phyloP scores from a whole-genome alignment of 495 filamentous ascomycete genomes.

The Trichocladium uniseriatum region DNA sequence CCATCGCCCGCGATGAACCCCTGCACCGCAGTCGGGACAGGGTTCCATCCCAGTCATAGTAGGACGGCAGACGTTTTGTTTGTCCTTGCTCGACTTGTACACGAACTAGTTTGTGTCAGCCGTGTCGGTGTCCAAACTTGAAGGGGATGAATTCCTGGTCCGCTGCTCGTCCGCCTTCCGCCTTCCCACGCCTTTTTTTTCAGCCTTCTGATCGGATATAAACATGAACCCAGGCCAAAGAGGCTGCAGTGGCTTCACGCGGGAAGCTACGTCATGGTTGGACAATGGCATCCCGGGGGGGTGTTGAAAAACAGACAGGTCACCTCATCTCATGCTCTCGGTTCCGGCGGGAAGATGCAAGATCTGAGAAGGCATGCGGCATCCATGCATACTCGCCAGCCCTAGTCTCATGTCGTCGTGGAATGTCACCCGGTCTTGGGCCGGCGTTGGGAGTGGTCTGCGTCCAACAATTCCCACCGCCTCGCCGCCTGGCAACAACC shows the following conservation, averaged over 20 bases:
- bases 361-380: slow-evolving; percentile 1
- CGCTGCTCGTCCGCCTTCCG: neutral
- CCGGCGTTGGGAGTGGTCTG: slow-evolving; percentile 1
- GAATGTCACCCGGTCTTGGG: slow-evolving; percentile 7
- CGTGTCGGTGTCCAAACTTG: neutral
- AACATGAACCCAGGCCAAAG: neutral
- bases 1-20: slow-evolving; percentile 22
- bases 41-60: neutral
- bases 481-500: neutral
- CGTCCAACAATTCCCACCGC: slow-evolving; percentile 10
- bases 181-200: neutral
- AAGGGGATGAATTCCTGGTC: neutral
- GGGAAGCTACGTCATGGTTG: slow-evolving; percentile 1
- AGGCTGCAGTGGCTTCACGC: neutral
- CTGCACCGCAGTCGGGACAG: slow-evolving; percentile 10
- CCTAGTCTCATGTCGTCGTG: neutral
- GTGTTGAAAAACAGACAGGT: neutral
- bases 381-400: slow-evolving; percentile 2
- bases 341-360: neutral
- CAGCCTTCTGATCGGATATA: neutral
- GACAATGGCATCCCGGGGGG: neutral
- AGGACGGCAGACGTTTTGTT: slow-evolving; percentile 7
- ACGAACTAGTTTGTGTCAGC: neutral
- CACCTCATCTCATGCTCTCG: neutral
- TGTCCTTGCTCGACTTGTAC: slow-evolving; percentile 1